Conservation (phyloP, 139 green algal genomes). For the Tetratostichococcus sp. region DNA sequence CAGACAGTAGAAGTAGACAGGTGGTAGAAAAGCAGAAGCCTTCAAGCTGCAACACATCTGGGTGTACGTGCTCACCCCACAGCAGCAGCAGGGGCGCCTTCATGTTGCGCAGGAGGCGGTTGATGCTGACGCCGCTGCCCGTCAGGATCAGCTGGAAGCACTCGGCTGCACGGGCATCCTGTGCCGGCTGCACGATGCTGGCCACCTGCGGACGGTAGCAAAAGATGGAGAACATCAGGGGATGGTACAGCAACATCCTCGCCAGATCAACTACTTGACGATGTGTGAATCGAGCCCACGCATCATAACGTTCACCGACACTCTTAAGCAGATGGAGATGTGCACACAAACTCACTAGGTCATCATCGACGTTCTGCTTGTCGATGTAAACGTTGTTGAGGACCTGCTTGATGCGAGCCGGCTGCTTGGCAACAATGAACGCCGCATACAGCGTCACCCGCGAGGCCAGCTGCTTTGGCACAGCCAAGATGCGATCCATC, state of each 20-base stretch:
- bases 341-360: slow-evolving; percentile 38
- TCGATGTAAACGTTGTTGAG: slow-evolving; percentile 57
- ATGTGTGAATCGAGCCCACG: too few species aligned
- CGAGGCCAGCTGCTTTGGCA: slow-evolving; percentile 31
- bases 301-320: too few species aligned
- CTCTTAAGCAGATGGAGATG: too few species aligned
- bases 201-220: too few species aligned
- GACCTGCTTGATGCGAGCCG: slow-evolving; percentile 63
- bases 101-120: slow-evolving; percentile 45
- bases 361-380: slow-evolving; percentile 48
- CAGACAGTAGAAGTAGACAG: too few species aligned
- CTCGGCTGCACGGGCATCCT: slow-evolving; percentile 61
- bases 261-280: too few species aligned
- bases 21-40: not conserved
- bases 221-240: too few species aligned
- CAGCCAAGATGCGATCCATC: not conserved
- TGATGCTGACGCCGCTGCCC: slow-evolving; percentile 36
- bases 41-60: not conserved
- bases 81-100: slow-evolving; percentile 63
- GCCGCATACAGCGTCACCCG: slow-evolving; percentile 52
- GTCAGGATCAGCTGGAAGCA: slow-evolving; percentile 78
- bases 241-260: too few species aligned
- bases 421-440: slow-evolving; percentile 71
- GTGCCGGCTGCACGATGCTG: slow-evolving; percentile 45
- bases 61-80: slow-evolving; percentile 58